A percentile compares a stretch with the other conserved stretches of the same genome.
Conservation (phyloP, 2,329 filamentous ascomycete genomes). For the Scedosporium aurantiacum region DNA sequence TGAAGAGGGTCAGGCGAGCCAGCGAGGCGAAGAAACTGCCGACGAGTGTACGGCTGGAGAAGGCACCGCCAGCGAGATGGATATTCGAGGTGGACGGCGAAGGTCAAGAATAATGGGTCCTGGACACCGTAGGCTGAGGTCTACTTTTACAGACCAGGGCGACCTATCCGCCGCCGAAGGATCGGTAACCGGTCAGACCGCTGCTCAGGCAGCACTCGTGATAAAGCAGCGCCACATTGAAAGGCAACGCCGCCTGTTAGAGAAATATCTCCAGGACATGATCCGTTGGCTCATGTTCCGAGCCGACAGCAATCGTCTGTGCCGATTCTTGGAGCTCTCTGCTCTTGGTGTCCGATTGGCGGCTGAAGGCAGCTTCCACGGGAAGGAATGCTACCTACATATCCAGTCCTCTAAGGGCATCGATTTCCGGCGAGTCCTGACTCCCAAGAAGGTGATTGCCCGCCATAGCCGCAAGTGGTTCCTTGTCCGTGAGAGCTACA, state of each 20-base stretch:
- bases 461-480: conserved; percentile 95
- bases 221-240: conserved; percentile 57
- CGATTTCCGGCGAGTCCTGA: conserved; percentile 72
- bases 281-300: conserved; percentile 95
- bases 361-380: conserved; percentile 92
- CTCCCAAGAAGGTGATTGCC: conserved; percentile 65
- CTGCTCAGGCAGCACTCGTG: conserved; percentile 43
- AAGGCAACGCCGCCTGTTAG: conserved; percentile 72
- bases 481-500: conserved; percentile 91
- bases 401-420: conserved; percentile 86
- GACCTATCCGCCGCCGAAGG: conserved; percentile 31
- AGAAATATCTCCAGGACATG: conserved; percentile 85
- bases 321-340: conserved; percentile 90
- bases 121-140: conserved; percentile 24
- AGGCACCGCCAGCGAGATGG: conserved; percentile 23
- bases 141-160: conserved; percentile 35
- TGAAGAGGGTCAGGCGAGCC: conserved; percentile 48
- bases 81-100: conserved; percentile 6
- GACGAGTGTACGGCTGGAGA: conserved; percentile 52
- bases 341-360: conserved; percentile 87
- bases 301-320: conserved; percentile 87
- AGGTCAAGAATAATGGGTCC: conserved; percentile 12
- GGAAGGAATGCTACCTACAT: conserved; percentile 88
- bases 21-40: conserved; percentile 35
- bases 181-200: conserved; percentile 14